Percentiles rank a stretch among this genome's conserved stretches.
phyloP scores from a whole-genome alignment of 495 filamentous ascomycete genomes.

The Lineolata rhizophorae region DNA sequence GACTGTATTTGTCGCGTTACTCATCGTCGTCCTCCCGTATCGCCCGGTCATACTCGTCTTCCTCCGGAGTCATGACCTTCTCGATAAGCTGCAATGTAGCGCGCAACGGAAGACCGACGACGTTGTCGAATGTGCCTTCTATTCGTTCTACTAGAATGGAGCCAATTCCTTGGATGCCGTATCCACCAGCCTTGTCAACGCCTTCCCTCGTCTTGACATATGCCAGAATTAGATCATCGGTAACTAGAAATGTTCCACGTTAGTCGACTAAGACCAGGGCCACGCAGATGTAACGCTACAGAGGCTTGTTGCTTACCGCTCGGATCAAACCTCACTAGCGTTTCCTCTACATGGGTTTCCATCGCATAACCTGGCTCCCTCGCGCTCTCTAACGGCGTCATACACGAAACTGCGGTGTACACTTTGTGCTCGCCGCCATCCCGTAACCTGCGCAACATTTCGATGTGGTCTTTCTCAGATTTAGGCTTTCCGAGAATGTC shows the following conservation, averaged over 20 bases:
- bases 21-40: too few species aligned
- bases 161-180: constrained; percentile 82
- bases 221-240: constrained; percentile 61
- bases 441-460: constrained; percentile 59
- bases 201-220: constrained; percentile 89
- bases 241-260: constrained; percentile 24
- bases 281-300: neutral
- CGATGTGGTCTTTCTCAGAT: constrained; percentile 54
- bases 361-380: constrained; percentile 66
- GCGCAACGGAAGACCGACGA: constrained; percentile 78
- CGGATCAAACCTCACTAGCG: constrained; percentile 55
- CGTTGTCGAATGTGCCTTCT: constrained; percentile 82
- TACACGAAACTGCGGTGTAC: constrained; percentile 58
- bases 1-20: too few species aligned
- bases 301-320: constrained; percentile 13
- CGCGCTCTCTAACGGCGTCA: constrained; percentile 58
- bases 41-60: too few species aligned
- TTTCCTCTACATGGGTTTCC: constrained; percentile 69
- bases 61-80: constrained; percentile 38
- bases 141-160: constrained; percentile 68
- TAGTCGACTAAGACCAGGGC: neutral
- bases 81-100: constrained; percentile 66
- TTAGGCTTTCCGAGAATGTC: constrained; percentile 76
- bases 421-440: constrained; percentile 56
- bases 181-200: constrained; percentile 88